A percentile compares a stretch with the other conserved stretches of the same genome.
phyloP scores from a whole-genome alignment of 1,284 basidiomycete species.

The Pyrrhoderma lamaoense region DNA sequence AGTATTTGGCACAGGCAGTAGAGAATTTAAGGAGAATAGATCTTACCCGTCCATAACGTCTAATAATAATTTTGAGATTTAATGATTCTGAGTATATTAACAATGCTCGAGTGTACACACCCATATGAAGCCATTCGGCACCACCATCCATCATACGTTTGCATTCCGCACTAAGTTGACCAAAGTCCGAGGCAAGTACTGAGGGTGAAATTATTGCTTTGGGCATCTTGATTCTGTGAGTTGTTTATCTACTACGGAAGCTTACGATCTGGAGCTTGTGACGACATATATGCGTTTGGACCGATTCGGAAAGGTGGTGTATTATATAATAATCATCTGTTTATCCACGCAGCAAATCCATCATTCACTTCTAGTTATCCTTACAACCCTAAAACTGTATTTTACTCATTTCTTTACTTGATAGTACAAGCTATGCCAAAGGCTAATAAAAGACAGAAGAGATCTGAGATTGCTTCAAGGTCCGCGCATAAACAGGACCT shows the following conservation, averaged over 20 bases:
- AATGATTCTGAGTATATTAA: background rate
- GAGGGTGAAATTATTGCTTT: slow-evolving; percentile 86
- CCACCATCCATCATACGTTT: slow-evolving; percentile 88
- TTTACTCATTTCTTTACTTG: too few relatives aligned
- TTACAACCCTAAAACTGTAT: too few relatives aligned
- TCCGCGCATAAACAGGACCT: background rate
- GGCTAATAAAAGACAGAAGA: slow-evolving; percentile 4
- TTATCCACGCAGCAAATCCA: too few relatives aligned
- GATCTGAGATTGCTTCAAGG: background rate
- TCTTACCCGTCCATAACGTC: slow-evolving; percentile 93
- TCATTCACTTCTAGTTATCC: too few relatives aligned
- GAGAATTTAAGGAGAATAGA: slow-evolving; percentile 14
- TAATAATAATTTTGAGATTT: slow-evolving; percentile 26
- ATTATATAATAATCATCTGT: too few relatives aligned
- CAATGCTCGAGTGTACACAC: slow-evolving; percentile 38
- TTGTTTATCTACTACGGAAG: background rate
- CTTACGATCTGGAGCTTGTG: background rate
- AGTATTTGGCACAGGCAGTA: slow-evolving; percentile 17
- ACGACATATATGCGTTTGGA: slow-evolving; percentile 1
- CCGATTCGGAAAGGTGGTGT: too few relatives aligned
- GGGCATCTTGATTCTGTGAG: slow-evolving; percentile 46
- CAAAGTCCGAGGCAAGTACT: slow-evolving; percentile 92
- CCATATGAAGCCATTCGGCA: slow-evolving; percentile 96
- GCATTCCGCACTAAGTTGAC: slow-evolving; percentile 86
- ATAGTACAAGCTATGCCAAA: too few relatives aligned